Conservation (phyloP, 495 filamentous ascomycete genomes). For the Sabuloglossum arenarium region DNA sequence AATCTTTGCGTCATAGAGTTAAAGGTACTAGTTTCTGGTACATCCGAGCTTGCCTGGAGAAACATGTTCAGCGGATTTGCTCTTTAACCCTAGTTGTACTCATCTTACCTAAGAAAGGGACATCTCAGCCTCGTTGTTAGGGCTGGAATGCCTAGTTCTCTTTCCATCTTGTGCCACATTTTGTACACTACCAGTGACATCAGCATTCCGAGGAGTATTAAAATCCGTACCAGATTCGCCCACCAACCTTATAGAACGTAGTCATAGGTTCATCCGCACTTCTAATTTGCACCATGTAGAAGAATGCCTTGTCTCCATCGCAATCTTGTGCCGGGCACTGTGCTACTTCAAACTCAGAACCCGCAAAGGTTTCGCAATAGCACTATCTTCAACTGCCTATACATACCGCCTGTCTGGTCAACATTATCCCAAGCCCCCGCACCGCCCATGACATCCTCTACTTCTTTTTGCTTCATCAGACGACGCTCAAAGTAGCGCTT, state of each 20-base stretch:
- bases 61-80: background rate
- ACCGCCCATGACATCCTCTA: slow-evolving; percentile 82
- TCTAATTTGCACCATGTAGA: slow-evolving; percentile 91
- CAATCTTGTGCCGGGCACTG: slow-evolving; percentile 64
- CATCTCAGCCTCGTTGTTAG: background rate
- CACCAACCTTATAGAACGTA: slow-evolving; percentile 68
- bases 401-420: slow-evolving; percentile 46
- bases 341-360: slow-evolving; percentile 19
- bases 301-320: slow-evolving; percentile 61
- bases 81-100: background rate
- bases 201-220: background rate
- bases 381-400: background rate
- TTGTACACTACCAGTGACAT: slow-evolving; percentile 3
- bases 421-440: slow-evolving; percentile 77
- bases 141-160: slow-evolving; percentile 1
- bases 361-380: background rate
- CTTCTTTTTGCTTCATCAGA: slow-evolving; percentile 51
- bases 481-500: slow-evolving; percentile 57
- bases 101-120: background rate
- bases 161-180: slow-evolving; percentile 6
- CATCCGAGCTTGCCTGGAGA: background rate
- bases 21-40: background rate
- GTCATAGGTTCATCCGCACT: slow-evolving; percentile 99
- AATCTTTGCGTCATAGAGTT: background rate
- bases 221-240: background rate